Evolutionary conservation across 306 rosid species (phyloP).

Genomic region (Hippophae tibetana): DNA sequence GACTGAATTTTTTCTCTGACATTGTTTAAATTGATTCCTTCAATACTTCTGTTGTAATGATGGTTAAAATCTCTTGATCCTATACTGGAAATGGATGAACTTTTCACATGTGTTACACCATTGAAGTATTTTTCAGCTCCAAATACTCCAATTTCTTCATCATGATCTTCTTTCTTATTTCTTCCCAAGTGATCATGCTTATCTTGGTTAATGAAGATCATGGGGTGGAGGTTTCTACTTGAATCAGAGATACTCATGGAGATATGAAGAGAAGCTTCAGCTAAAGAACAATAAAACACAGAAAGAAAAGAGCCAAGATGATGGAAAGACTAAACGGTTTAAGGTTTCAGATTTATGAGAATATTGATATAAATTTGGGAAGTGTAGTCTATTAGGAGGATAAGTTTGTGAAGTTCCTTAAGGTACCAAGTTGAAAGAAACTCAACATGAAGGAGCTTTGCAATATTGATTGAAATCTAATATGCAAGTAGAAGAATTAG

Average conservation of each 20-base stretch:
- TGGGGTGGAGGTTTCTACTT: slow-evolving; percentile 17
- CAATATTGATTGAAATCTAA: neutral
- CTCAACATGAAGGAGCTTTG: slow-evolving; percentile 8
- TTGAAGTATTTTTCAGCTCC: slow-evolving; percentile 90
- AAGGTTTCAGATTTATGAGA: slow-evolving; percentile 7
- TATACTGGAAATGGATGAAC: slow-evolving; percentile 23
- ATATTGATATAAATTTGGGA: neutral
- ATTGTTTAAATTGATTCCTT: slow-evolving; percentile 14
- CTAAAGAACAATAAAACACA: slow-evolving; percentile 8
- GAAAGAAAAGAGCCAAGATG: slow-evolving; percentile 14
- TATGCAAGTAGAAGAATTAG: slow-evolving; percentile 1
- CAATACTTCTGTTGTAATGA: neutral
- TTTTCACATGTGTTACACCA: slow-evolving; percentile 36
- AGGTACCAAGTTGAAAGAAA: slow-evolving; percentile 21
- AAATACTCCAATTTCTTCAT: slow-evolving; percentile 78
- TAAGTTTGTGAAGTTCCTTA: slow-evolving; percentile 5
- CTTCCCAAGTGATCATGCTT: slow-evolving; percentile 17
- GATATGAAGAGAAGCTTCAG: slow-evolving; percentile 6
- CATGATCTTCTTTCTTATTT: slow-evolving; percentile 40
- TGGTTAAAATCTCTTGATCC: neutral
- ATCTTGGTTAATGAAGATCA: slow-evolving; percentile 17
- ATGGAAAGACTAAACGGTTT: slow-evolving; percentile 23
- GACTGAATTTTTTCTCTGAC: slow-evolving; percentile 23
- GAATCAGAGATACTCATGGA: slow-evolving; percentile 19
- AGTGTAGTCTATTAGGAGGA: neutral